These are phyloP conservation scores for Lepraria neglecta DNA, from an alignment of 495 filamentous ascomycete species.

Conservation along the genomic window DNA sequence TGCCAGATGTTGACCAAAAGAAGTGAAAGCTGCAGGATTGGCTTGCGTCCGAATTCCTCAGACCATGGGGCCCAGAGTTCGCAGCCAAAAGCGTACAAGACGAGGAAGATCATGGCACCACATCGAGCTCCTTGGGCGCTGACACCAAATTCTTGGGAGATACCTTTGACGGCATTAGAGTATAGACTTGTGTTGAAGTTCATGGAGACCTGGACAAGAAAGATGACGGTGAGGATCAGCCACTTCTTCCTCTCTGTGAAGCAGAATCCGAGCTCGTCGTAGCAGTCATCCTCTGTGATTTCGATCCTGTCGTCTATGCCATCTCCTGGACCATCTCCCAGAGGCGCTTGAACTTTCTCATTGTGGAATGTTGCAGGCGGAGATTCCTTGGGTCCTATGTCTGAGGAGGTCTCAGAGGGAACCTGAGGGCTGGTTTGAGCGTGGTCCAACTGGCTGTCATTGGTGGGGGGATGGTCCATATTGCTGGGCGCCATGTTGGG, in stretches of 20 bases:
- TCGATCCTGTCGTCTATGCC: constrained; percentile 36
- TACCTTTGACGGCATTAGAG: constrained; percentile 46
- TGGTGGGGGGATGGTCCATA: constrained; percentile 14
- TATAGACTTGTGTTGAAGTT: constrained; percentile 55
- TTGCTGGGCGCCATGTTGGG: neutral
- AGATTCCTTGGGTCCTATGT: neutral
- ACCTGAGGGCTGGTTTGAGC: neutral
- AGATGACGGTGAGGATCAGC: constrained; percentile 56
- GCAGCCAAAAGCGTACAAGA: constrained; percentile 59
- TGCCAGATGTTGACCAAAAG: constrained; percentile 57
- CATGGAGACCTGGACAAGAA: constrained; percentile 52
- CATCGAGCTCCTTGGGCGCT: constrained; percentile 48
- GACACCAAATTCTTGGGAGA: constrained; percentile 45
- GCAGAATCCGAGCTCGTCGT: constrained; percentile 50
- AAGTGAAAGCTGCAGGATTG: constrained; percentile 49
- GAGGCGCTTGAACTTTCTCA: neutral
- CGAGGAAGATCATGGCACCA: constrained; percentile 53
- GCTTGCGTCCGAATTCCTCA: constrained; percentile 55
- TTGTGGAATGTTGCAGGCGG: neutral
- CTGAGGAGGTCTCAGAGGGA: constrained; percentile 9
- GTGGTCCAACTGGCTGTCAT: constrained; percentile 19
- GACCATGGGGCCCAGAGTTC: constrained; percentile 64
- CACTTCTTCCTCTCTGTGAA: constrained; percentile 51
- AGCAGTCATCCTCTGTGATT: constrained; percentile 52
- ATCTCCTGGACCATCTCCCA: neutral